A percentile compares a stretch with the other conserved stretches of the same genome.
phyloP scores from a whole-genome alignment of 768 basidiomycete species.

The Saitozyma sp. region DNA sequence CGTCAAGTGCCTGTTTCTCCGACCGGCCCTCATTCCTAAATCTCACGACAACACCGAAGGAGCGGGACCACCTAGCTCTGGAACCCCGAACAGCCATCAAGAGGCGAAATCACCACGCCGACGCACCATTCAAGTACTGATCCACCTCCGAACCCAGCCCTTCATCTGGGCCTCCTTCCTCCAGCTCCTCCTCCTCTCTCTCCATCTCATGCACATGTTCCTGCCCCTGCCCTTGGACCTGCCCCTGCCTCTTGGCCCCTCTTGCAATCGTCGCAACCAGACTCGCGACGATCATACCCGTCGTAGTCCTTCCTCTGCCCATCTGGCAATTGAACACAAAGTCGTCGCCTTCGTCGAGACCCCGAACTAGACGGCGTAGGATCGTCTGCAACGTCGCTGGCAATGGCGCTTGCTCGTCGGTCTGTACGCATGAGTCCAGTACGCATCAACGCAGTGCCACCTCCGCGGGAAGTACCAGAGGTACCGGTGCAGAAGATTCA shows the following conservation, averaged over 20 bases:
- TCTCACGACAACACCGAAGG: too few relatives aligned
- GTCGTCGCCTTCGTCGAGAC: slow-evolving; percentile 61
- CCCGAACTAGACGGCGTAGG: slow-evolving; percentile 65
- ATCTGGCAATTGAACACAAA: slow-evolving; percentile 91
- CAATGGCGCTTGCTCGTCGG: slow-evolving; percentile 93
- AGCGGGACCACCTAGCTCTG: too few relatives aligned
- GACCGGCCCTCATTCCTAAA: too few relatives aligned
- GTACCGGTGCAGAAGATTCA: too few relatives aligned
- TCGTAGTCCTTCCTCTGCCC: slow-evolving; percentile 76
- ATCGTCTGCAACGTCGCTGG: slow-evolving; percentile 81
- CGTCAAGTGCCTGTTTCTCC: too few relatives aligned
- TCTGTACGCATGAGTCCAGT: slow-evolving; percentile 58
- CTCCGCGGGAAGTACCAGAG: neutral
- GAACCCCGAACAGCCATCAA: too few relatives aligned
- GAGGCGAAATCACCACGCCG: slow-evolving; percentile 3
- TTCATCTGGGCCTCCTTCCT: slow-evolving; percentile 63
- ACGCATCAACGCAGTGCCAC: neutral
- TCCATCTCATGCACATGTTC: slow-evolving; percentile 26
- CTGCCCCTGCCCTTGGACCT: too few relatives aligned
- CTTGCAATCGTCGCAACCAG: slow-evolving; percentile 63
- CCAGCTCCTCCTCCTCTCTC: slow-evolving; percentile 59
- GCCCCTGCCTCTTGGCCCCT: slow-evolving; percentile 19
- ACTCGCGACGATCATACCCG: slow-evolving; percentile 89
- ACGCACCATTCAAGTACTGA: slow-evolving; percentile 77
- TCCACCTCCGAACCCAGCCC: slow-evolving; percentile 73